phyloP scores from a whole-genome alignment of 331 rosid genomes.

The Cydonia oblonga region DNA sequence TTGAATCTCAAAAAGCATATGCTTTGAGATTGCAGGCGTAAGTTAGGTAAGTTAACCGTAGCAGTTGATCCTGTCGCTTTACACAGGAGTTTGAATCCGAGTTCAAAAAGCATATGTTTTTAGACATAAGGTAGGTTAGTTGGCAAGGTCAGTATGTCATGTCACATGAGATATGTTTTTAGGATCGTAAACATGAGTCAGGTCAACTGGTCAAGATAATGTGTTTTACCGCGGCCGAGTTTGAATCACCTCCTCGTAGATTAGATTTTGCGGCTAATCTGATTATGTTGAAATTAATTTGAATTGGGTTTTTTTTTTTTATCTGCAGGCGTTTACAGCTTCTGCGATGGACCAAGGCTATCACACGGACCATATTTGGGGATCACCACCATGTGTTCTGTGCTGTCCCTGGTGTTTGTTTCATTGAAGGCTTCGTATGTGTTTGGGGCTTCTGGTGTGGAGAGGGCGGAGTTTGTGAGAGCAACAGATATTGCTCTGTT shows the following conservation, averaged over 20 bases:
- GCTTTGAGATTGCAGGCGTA: neutral
- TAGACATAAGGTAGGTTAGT: neutral
- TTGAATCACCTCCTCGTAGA: neutral
- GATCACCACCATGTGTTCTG: constrained; percentile 61
- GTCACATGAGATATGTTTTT: neutral
- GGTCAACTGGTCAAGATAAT: no score
- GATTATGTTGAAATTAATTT: neutral
- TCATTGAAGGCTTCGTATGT: constrained; percentile 67
- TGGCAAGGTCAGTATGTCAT: neutral
- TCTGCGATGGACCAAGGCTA: constrained; percentile 77
- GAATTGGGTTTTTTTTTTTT: neutral
- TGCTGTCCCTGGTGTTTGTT: constrained; percentile 54
- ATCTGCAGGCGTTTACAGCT: constrained; percentile 66
- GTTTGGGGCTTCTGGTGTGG: constrained; percentile 24
- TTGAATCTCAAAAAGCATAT: neutral
- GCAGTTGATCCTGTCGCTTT: neutral
- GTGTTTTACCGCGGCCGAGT: neutral
- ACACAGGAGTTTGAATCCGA: no score
- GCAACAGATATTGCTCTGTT: constrained; percentile 54
- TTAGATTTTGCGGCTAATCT: neutral
- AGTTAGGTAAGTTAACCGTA: neutral
- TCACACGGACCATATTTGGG: constrained; percentile 82
- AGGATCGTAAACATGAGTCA: neutral
- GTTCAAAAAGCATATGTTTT: neutral
- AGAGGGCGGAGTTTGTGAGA: constrained; percentile 29